Percentiles rank a stretch among this genome's conserved stretches.
phyloP scores from a whole-genome alignment of 2,329 filamentous ascomycete species.

The Botrytis aclada region DNA sequence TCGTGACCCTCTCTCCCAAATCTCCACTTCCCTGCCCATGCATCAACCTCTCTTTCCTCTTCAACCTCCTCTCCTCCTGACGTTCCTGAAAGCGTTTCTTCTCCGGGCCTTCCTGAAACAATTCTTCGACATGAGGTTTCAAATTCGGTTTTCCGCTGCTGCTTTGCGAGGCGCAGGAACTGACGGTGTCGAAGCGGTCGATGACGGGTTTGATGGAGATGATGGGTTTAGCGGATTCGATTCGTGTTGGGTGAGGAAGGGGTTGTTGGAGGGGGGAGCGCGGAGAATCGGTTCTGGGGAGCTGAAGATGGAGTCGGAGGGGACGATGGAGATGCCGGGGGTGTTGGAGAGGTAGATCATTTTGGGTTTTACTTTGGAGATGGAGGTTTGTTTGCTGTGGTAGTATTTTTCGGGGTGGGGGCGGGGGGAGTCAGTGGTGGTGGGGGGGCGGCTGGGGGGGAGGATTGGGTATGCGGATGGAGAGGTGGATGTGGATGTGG shows the following conservation, averaged over 20 bases:
- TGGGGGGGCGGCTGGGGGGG: neutral
- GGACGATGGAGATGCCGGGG: constrained; percentile 3
- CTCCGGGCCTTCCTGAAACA: neutral
- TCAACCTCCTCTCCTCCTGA: neutral
- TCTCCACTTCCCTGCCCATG: neutral
- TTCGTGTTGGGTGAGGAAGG: neutral
- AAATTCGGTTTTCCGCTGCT: neutral
- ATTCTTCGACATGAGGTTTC: neutral
- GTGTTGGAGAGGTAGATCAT: constrained; percentile 16
- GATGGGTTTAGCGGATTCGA: neutral
- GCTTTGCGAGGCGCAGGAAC: neutral
- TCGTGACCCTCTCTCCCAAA: neutral
- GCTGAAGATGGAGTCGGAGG: constrained; percentile 6
- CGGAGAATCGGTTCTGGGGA: neutral
- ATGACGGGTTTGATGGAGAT: constrained; percentile 7
- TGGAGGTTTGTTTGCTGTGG: constrained; percentile 17
- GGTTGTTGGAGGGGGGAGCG: neutral
- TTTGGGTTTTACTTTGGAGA: constrained; percentile 18
- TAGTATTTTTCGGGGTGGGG: neutral
- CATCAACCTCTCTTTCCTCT: neutral
- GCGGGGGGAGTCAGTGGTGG: neutral
- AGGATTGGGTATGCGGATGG: neutral
- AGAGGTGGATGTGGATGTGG: neutral
- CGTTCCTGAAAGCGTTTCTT: neutral
- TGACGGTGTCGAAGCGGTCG: constrained; percentile 1